phyloP scores from a whole-genome alignment of 495 filamentous ascomycete species.

The Trichoderma reesei region DNA sequence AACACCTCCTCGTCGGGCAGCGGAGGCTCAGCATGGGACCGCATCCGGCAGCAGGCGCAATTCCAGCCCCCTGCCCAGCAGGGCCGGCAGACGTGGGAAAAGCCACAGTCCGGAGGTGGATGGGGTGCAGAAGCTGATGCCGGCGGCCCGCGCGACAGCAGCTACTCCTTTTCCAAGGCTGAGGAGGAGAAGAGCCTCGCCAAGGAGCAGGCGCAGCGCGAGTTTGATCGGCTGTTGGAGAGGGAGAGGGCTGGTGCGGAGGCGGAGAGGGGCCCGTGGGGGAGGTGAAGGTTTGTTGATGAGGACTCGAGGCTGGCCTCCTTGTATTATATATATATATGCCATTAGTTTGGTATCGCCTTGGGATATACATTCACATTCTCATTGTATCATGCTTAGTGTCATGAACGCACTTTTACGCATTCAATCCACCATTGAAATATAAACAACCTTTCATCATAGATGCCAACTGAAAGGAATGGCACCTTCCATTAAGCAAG shows the following conservation, averaged over 20 bases:
- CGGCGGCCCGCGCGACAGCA: conserved; percentile 23
- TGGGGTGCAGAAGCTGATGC: conserved; percentile 5
- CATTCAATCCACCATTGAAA: no score
- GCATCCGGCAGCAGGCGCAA: conserved; percentile 5
- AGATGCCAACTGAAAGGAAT: neutral
- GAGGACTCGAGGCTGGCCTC: neutral
- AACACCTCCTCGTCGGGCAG: neutral
- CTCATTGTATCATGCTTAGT: no score
- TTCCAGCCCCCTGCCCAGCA: conserved; percentile 3
- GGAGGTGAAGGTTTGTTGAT: neutral
- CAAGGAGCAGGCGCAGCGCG: conserved; percentile 40
- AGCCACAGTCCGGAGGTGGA: neutral
- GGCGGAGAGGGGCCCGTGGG: neutral
- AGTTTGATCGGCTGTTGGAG: conserved; percentile 44
- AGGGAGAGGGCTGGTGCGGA: conserved; percentile 30
- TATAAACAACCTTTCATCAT: neutral
- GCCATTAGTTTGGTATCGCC: no score
- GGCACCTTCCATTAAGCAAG: neutral
- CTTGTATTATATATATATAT: neutral
- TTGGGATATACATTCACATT: no score
- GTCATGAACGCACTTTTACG: no score
- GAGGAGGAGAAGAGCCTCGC: conserved; percentile 32
- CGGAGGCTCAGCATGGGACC: conserved; percentile 10
- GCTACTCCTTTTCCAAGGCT: conserved; percentile 31
- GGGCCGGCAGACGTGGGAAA: neutral